A percentile compares a stretch with the other conserved stretches of the same genome.
These are phyloP conservation scores for Aspergillus sclerotiicarbonarius DNA, from an alignment of 495 filamentous ascomycete species.

Conservation along the genomic window DNA sequence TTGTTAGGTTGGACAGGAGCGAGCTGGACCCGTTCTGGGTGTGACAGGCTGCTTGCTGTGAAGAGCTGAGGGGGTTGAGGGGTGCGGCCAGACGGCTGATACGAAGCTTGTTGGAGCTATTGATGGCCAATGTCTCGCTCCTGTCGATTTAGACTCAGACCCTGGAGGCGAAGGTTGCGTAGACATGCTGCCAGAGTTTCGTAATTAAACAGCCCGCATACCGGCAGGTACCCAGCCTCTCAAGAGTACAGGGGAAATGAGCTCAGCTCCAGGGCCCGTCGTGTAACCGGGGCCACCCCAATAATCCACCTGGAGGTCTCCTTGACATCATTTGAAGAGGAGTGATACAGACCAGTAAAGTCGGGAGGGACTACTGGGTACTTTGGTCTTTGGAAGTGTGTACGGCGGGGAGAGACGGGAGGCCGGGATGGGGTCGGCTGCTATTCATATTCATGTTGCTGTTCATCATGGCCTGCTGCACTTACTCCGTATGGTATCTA, in stretches of 20 bases:
- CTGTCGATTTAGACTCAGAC: not conserved
- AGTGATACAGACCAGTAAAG: not conserved
- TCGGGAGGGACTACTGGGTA: too few relatives aligned
- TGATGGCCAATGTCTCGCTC: not conserved
- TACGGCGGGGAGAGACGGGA: too few relatives aligned
- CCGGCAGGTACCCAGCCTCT: not conserved
- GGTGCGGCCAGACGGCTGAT: not conserved
- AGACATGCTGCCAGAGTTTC: not conserved
- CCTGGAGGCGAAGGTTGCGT: not conserved
- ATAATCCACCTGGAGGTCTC: not conserved
- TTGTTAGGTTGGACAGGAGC: not conserved
- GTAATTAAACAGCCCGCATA: not conserved
- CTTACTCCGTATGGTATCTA: not conserved
- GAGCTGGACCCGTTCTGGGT: constrained; percentile 3
- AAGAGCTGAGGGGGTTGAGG: not conserved
- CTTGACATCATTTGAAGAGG: constrained; percentile 4
- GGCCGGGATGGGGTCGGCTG: too few relatives aligned
- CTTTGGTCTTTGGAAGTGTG: too few relatives aligned
- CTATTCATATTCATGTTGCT: too few relatives aligned
- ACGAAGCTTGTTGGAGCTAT: too few relatives aligned
- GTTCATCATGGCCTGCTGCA: not conserved
- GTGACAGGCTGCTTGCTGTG: not conserved
- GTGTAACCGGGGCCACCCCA: constrained; percentile 3
- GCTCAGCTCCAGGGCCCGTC: not conserved
- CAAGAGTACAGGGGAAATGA: not conserved